phyloP scores from a whole-genome alignment of 2,329 filamentous ascomycete genomes.

The Aureobasidium melanogenum region DNA sequence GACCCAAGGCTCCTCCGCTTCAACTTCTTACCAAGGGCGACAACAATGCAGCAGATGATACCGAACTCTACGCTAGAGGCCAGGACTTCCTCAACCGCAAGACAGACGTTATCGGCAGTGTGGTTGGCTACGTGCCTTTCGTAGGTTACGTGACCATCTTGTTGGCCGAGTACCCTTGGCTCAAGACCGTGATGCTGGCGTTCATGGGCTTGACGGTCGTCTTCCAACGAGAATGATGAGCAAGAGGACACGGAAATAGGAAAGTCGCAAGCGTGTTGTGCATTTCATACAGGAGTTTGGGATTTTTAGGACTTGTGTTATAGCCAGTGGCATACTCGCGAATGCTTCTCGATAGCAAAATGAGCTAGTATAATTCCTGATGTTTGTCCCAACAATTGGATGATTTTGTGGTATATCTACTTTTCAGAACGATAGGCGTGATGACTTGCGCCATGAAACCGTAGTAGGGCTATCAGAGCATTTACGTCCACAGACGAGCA shows the following conservation, averaged over 20 bases:
- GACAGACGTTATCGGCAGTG: slow-evolving; percentile 86
- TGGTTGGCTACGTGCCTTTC: slow-evolving; percentile 84
- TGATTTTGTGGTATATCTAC: background rate
- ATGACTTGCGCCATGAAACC: background rate
- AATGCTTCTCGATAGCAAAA: background rate
- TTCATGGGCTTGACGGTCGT: slow-evolving; percentile 94
- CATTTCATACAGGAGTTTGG: background rate
- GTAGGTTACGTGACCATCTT: slow-evolving; percentile 97
- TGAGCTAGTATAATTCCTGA: background rate
- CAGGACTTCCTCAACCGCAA: slow-evolving; percentile 75
- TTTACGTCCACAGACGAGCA: background rate
- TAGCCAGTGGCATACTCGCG: background rate
- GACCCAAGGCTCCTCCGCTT: background rate
- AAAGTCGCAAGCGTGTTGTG: background rate
- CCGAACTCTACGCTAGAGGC: slow-evolving; percentile 75
- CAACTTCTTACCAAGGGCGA: slow-evolving; percentile 85
- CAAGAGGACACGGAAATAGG: too few species aligned
- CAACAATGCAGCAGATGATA: slow-evolving; percentile 91
- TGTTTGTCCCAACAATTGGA: background rate
- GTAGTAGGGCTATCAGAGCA: background rate
- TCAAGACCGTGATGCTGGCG: slow-evolving; percentile 90
- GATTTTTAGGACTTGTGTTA: background rate
- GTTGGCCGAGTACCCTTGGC: slow-evolving; percentile 89
- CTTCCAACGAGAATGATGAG: slow-evolving; percentile 67
- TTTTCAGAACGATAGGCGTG: background rate